Evolutionary conservation across 2,329 filamentous ascomycete species (phyloP).

Genomic region (Cladobotryum mycophilum): DNA sequence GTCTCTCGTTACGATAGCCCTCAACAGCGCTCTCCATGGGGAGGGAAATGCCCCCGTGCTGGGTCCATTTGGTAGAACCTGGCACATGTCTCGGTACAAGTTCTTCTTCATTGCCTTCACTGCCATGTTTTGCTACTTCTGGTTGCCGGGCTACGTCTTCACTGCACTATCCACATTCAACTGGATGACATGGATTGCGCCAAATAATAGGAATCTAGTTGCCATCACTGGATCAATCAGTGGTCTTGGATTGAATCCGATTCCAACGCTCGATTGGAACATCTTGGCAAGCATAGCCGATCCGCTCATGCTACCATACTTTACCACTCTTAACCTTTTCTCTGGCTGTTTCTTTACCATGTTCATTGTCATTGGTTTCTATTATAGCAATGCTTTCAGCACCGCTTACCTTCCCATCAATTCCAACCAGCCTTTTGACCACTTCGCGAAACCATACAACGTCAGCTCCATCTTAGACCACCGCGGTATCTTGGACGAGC

Average conservation of each 20-base stretch:
- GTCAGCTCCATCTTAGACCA: conserved; percentile 17
- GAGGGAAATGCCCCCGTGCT: conserved; percentile 27
- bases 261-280: conserved; percentile 37
- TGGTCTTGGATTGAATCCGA: conserved; percentile 32
- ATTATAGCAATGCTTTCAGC: conserved; percentile 37
- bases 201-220: conserved; percentile 34
- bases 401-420: conserved; percentile 43
- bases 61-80: conserved; percentile 24
- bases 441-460: conserved; percentile 33
- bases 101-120: conserved; percentile 39
- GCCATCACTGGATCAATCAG: conserved; percentile 37
- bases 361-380: conserved; percentile 34
- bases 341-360: conserved; percentile 29
- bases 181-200: conserved; percentile 52
- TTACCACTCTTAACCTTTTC: conserved; percentile 34
- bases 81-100: conserved; percentile 36
- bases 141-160: conserved; percentile 47
- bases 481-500: conserved; percentile 32
- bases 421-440: conserved; percentile 35
- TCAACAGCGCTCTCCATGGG: conserved; percentile 41
- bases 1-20: conserved; percentile 40
- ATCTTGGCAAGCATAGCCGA: conserved; percentile 32
- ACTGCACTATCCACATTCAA: conserved; percentile 42
- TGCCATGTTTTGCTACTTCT: conserved; percentile 47
- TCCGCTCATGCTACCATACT: conserved; percentile 31